Evolutionary conservation across 2,329 filamentous ascomycete genomes (phyloP), one percentile per base, ranked within the genome.

Genomic region (Coniochaeta sp.): DNA sequence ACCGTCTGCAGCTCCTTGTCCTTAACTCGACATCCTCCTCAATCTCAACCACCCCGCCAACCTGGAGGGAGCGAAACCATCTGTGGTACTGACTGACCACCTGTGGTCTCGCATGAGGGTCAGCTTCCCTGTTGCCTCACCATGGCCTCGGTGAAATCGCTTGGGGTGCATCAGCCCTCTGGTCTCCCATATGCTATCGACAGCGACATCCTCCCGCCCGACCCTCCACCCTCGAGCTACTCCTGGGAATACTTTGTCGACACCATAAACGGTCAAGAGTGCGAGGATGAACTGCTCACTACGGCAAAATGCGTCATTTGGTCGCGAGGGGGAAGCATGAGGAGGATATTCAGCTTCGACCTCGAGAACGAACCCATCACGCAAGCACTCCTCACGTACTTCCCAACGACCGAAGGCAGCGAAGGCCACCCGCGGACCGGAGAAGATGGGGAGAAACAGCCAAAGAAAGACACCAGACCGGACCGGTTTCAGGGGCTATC

Each of bases 141-240:
- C 18, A 99, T 99, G 95, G 92, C 92, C 60, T 85, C 87, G 65
- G 83, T 96, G 71, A 88, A 83, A 69, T 96, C 92, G 58, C 81
- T 96, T 63, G 94, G 94, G 68, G 78, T 96, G 64, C 92, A 97
- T 74, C 85, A 87, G 72, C 91, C 95, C 55, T 82, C 87, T 55
- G 91, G 87, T 57, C 77, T 97, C 57, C 83, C 82, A 56, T 90
- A 94, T 73, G 84, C 95, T 57, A 80, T 96, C 59, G 78, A 85
- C 59, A 91, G 97, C 69, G 80, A 83, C 53, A 78, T 95, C 35
- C 75, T 97, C 2, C 81, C 86, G 16, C 68, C 78, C 45, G 79
- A 94, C 55, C 81, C 88, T 3, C 70, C 81, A 16, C 69, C 80
- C 24, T 76, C 81, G 30, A 77, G 78, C 4, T 97, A 95, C 67